Evolutionary conservation across 2,329 filamentous ascomycete genomes (phyloP).

Genomic region (Acephala macrosclerotiorum): DNA sequence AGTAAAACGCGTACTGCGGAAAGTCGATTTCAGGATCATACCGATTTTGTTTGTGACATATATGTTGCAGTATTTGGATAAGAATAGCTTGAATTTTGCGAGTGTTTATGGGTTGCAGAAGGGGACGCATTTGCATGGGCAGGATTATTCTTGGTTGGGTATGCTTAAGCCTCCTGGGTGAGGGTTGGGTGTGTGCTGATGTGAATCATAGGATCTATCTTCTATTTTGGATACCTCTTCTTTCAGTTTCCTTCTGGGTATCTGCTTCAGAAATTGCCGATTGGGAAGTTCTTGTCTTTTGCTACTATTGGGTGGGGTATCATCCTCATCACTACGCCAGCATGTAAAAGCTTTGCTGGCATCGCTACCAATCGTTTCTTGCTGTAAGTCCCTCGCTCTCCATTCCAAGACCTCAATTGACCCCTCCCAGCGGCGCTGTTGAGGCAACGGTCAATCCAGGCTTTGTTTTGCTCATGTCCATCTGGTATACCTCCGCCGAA

Average conservation of each 20-base stretch:
- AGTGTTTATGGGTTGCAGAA: slow-evolving; percentile 57
- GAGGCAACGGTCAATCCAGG: slow-evolving; percentile 63
- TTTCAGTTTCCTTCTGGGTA: slow-evolving; percentile 54
- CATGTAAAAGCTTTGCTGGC: slow-evolving; percentile 63
- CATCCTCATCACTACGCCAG: slow-evolving; percentile 56
- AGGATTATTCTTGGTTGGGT: slow-evolving; percentile 63
- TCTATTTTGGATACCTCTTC: slow-evolving; percentile 58
- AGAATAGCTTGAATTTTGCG: slow-evolving; percentile 48
- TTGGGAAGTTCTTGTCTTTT: slow-evolving; percentile 55
- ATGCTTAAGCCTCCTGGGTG: slow-evolving; percentile 45
- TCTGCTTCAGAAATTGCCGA: slow-evolving; percentile 55
- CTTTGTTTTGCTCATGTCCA: slow-evolving; percentile 48
- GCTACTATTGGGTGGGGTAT: slow-evolving; percentile 57
- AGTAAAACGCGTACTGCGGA: slow-evolving; percentile 35
- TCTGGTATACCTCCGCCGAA: slow-evolving; percentile 50
- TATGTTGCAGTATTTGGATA: slow-evolving; percentile 61
- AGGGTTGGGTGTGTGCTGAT: neutral
- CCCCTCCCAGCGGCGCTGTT: slow-evolving; percentile 51
- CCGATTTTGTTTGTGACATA: slow-evolving; percentile 61
- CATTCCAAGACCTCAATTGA: neutral
- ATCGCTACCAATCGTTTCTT: slow-evolving; percentile 68
- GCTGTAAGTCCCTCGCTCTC: slow-evolving; percentile 42
- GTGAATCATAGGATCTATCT: slow-evolving; percentile 50
- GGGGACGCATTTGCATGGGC: slow-evolving; percentile 55
- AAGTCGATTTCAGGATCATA: slow-evolving; percentile 58